Conservation (phyloP, 441 rosid species). For the Bocquillonia castaneifolia region DNA sequence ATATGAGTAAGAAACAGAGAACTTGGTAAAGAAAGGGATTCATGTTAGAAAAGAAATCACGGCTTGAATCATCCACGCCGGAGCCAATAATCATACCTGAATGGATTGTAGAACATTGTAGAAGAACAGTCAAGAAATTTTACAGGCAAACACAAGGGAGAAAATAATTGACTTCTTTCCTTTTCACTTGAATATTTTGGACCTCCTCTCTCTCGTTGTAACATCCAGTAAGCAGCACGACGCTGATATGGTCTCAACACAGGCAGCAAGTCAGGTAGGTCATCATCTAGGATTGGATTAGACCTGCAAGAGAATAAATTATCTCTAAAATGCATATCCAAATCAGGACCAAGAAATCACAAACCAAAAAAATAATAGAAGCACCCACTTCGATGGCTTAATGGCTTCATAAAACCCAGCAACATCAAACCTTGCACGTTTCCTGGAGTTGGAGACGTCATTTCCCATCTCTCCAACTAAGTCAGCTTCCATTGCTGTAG, state of each 20-base stretch:
- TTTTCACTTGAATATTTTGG: slow-evolving; percentile 31
- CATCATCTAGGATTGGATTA: slow-evolving; percentile 59
- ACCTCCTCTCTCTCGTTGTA: slow-evolving; percentile 71
- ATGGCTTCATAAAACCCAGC: slow-evolving; percentile 91
- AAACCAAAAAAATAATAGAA: neutral
- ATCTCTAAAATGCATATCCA: neutral
- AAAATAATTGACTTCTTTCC: slow-evolving; percentile 46
- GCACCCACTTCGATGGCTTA: slow-evolving; percentile 84
- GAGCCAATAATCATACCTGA: slow-evolving; percentile 54
- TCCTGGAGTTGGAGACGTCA: slow-evolving; percentile 33
- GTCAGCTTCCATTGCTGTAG: slow-evolving; percentile 35
- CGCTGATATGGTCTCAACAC: slow-evolving; percentile 85
- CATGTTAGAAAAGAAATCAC: neutral
- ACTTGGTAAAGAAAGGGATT: neutral
- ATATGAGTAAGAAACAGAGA: slow-evolving; percentile 16
- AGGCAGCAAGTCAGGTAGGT: slow-evolving; percentile 66
- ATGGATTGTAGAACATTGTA: slow-evolving; percentile 89
- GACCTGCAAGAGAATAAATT: slow-evolving; percentile 41
- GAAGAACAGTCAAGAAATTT: slow-evolving; percentile 57
- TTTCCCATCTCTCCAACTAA: slow-evolving; percentile 24
- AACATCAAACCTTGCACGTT: slow-evolving; percentile 58
- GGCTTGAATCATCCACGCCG: slow-evolving; percentile 13
- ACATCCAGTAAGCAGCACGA: slow-evolving; percentile 96
- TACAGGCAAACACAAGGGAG: slow-evolving; percentile 65
- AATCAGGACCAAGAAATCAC: neutral